Percentiles rank a stretch among this genome's conserved stretches.
phyloP scores from a whole-genome alignment of 805 yeast species.

The Kuraishia piskuri region DNA sequence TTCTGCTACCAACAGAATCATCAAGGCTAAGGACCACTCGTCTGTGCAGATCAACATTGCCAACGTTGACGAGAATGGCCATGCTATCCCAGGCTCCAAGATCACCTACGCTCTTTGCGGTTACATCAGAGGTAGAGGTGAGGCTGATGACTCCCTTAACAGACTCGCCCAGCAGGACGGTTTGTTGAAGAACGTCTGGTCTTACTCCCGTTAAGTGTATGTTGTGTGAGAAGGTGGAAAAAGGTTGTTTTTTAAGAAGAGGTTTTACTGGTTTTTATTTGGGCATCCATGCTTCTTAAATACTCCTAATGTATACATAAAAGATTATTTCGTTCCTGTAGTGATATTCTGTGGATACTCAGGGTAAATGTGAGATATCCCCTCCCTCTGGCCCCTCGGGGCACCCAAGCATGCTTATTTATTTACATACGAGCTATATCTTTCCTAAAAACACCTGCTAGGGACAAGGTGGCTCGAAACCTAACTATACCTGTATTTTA shows the following conservation, averaged over 20 bases:
- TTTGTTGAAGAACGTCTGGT: conserved; percentile 92
- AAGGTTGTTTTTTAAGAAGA: background rate
- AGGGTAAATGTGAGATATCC: too few species aligned
- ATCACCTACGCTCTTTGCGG: conserved; percentile 96
- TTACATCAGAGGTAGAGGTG: conserved; percentile 98
- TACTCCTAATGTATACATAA: background rate
- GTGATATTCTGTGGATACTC: background rate
- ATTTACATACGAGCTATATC: too few species aligned
- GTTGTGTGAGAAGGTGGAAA: background rate
- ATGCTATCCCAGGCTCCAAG: conserved; percentile 83
- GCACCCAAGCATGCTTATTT: too few species aligned
- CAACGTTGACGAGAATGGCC: conserved; percentile 95
- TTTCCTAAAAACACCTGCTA: too few species aligned
- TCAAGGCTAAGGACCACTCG: conserved; percentile 99
- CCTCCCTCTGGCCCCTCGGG: too few species aligned
- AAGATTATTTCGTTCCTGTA: background rate
- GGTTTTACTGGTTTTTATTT: background rate
- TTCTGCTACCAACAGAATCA: conserved; percentile 99
- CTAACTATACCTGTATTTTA: too few species aligned
- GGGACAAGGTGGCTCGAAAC: too few species aligned
- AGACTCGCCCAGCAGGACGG: conserved; percentile 99
- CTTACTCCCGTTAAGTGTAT: conserved; percentile 73
- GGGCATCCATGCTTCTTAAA: background rate
- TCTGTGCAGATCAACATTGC: conserved; percentile 98
- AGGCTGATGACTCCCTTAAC: conserved; percentile 98